These are phyloP conservation scores for Echeveria elegans DNA, from an alignment of 164 flowering plant genomes.

Conservation along the genomic window DNA sequence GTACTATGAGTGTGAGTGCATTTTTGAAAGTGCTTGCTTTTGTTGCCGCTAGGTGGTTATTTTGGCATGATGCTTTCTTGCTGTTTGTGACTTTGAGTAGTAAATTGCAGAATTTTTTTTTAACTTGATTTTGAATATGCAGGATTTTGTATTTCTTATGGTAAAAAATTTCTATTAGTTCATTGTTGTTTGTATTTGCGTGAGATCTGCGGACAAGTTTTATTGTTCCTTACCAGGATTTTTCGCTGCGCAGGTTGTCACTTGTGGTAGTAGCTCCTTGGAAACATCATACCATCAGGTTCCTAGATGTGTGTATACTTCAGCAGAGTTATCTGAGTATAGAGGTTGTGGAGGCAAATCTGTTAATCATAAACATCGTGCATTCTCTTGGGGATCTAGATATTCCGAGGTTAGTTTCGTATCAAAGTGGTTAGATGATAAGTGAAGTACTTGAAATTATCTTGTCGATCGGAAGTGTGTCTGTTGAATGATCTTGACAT, in stretches of 20 bases:
- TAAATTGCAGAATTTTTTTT: neutral
- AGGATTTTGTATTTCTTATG: neutral
- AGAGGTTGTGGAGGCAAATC: conserved; percentile 80
- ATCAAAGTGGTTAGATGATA: neutral
- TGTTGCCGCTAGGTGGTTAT: neutral
- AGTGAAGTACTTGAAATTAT: too few species aligned
- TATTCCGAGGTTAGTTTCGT: conserved; percentile 68
- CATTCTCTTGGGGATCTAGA: conserved; percentile 84
- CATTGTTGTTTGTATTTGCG: too few species aligned
- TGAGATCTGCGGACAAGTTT: neutral
- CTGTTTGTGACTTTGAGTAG: neutral
- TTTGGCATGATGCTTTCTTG: neutral
- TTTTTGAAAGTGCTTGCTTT: neutral
- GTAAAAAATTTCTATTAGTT: too few species aligned
- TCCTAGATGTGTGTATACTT: conserved; percentile 81
- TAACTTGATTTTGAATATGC: neutral
- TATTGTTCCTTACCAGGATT: neutral
- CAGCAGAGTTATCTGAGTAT: conserved; percentile 80
- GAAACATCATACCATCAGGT: conserved; percentile 83
- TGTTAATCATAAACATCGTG: conserved; percentile 70
- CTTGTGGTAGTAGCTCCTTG: conserved; percentile 89
- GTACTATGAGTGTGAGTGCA: neutral
- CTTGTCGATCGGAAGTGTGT: neutral
- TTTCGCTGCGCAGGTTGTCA: conserved; percentile 63
- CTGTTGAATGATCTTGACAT: neutral